phyloP scores from a whole-genome alignment of 305 asterid species.

The Plantago coronopus region DNA sequence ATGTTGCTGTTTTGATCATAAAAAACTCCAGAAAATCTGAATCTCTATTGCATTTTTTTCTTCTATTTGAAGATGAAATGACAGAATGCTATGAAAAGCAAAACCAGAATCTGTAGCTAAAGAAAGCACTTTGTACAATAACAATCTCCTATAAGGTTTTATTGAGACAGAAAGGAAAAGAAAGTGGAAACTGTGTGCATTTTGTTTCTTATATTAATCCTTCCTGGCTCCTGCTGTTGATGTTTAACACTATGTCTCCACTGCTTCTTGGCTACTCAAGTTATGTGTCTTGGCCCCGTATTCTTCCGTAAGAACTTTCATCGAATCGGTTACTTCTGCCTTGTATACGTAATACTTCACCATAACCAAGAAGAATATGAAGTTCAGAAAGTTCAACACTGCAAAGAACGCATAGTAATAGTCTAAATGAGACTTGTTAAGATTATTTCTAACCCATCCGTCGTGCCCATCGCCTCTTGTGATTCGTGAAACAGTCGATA shows the following conservation, averaged over 20 bases:
- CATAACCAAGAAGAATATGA: conserved; percentile 48
- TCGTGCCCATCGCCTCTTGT: conserved; percentile 43
- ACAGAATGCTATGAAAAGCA: no score
- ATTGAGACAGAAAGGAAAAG: not conserved
- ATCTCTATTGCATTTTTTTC: no score
- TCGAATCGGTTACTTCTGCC: conserved; percentile 74
- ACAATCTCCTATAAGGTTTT: not conserved
- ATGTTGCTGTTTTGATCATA: no score
- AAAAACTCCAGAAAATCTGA: no score
- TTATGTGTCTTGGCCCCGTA: conserved; percentile 31
- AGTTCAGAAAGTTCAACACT: conserved; percentile 47
- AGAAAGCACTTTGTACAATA: not conserved
- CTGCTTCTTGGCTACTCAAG: conserved; percentile 21
- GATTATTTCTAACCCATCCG: conserved; percentile 75
- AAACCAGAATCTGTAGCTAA: no score
- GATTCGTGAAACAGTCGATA: conserved; percentile 51
- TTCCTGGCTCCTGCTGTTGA: not conserved
- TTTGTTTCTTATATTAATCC: not conserved
- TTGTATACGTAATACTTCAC: conserved; percentile 60
- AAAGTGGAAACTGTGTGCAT: not conserved
- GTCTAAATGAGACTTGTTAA: conserved; percentile 71
- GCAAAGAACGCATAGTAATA: conserved; percentile 66
- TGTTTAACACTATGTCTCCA: conserved; percentile 14
- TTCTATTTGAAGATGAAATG: no score
- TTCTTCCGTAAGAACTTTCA: conserved; percentile 52